phyloP scores from a whole-genome alignment of 2,329 filamentous ascomycete species.

The Claviceps sp. region DNA sequence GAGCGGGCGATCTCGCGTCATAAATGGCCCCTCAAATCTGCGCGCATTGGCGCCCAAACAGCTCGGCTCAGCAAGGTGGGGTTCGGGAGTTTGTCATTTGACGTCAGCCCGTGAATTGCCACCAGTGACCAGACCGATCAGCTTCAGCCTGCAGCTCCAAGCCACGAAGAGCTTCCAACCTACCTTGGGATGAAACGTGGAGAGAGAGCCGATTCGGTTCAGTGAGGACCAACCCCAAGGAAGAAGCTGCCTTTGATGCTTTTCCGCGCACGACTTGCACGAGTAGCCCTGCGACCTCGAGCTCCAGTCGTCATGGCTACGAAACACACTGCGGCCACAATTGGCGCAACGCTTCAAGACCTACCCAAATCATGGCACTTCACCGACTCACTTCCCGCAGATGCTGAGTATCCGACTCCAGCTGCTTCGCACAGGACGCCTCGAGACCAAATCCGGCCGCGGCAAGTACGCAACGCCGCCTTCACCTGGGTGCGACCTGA shows the following conservation, averaged over 20 bases:
- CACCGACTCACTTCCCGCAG: conserved; percentile 57
- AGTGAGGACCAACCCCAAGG: neutral
- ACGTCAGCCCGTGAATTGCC: conserved; percentile 3
- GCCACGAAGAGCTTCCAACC: neutral
- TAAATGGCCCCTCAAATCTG: too few species aligned
- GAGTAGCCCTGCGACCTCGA: conserved; percentile 16
- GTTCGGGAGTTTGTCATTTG: neutral
- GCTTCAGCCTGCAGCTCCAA: neutral
- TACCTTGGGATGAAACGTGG: neutral
- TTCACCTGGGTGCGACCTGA: conserved; percentile 89
- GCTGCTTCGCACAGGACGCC: conserved; percentile 69
- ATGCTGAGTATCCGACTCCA: conserved; percentile 68
- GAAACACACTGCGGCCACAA: conserved; percentile 17
- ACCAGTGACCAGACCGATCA: neutral
- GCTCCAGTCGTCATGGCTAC: conserved; percentile 19
- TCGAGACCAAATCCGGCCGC: conserved; percentile 61
- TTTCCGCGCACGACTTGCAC: conserved; percentile 16
- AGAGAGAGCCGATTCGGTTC: neutral
- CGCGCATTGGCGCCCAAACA: too few species aligned
- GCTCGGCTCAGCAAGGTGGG: too few species aligned
- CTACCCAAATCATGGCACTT: conserved; percentile 54
- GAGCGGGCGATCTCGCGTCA: too few species aligned
- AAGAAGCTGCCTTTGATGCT: conserved; percentile 20
- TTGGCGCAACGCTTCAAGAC: conserved; percentile 31
- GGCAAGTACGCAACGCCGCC: conserved; percentile 70